A percentile compares a stretch with the other conserved stretches of the same genome.
Conservation (phyloP, 169 alveolate species). For the Cryptosporidium tyzzeri region DNA sequence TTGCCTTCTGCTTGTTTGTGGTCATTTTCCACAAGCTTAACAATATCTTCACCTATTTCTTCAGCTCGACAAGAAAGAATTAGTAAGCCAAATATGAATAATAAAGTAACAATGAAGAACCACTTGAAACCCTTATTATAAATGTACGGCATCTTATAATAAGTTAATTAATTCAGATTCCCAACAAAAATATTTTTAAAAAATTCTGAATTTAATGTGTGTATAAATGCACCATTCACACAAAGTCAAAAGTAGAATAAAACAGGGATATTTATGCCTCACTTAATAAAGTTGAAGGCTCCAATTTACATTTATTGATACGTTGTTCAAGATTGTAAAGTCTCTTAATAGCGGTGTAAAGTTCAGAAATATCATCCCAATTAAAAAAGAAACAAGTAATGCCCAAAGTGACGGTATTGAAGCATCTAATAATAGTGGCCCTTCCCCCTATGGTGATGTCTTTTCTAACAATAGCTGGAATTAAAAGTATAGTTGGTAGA, state of each 20-base stretch:
- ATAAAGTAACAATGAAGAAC: not conserved
- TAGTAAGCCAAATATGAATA: not conserved
- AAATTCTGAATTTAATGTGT: not conserved
- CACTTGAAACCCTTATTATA: not conserved
- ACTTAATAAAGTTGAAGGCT: not conserved
- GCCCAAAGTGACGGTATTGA: slow-evolving; percentile 40
- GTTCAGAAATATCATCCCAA: slow-evolving; percentile 60
- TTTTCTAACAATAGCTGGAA: slow-evolving; percentile 47
- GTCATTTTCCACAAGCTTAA: slow-evolving; percentile 4
- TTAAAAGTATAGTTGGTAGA: slow-evolving; percentile 36
- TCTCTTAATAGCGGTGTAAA: slow-evolving; percentile 26
- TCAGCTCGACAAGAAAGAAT: not conserved
- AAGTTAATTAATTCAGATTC: too few species aligned
- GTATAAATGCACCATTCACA: not conserved
- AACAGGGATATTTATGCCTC: not conserved
- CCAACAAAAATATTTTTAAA: too few species aligned
- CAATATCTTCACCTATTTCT: not conserved
- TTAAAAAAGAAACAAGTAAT: slow-evolving; percentile 35
- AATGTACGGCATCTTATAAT: not conserved
- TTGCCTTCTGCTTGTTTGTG: not conserved
- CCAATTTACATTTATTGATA: not conserved
- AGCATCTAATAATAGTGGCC: slow-evolving; percentile 42
- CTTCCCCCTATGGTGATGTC: slow-evolving; percentile 27
- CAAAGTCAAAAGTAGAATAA: not conserved
- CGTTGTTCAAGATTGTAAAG: slow-evolving; percentile 8